Conservation (phyloP, 2,329 filamentous ascomycete species). For the Fusarium sp. region DNA sequence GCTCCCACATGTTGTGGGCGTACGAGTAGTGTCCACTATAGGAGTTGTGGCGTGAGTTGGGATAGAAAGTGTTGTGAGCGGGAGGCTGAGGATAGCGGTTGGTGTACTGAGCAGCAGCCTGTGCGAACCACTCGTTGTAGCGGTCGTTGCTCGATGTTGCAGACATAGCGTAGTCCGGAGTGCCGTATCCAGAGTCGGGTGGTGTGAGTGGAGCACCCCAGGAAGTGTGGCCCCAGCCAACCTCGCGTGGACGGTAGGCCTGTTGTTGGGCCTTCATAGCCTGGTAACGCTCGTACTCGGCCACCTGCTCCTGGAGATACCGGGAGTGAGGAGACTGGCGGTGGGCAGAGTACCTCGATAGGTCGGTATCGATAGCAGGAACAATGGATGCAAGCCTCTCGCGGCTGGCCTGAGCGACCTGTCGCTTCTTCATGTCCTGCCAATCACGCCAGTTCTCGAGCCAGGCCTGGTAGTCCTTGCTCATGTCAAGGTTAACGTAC, state of each 20-base stretch:
- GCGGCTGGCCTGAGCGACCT: slow-evolving; percentile 59
- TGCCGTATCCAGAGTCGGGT: slow-evolving; percentile 71
- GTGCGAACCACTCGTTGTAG: slow-evolving; percentile 68
- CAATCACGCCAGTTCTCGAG: slow-evolving; percentile 69
- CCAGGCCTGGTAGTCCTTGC: slow-evolving; percentile 76
- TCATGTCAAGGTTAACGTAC: slow-evolving; percentile 84
- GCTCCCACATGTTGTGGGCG: slow-evolving; percentile 62
- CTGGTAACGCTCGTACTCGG: slow-evolving; percentile 63
- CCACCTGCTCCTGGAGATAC: slow-evolving; percentile 66
- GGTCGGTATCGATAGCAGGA: slow-evolving; percentile 59
- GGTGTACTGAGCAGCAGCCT: slow-evolving; percentile 57
- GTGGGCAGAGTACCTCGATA: slow-evolving; percentile 53
- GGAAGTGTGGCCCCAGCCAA: slow-evolving; percentile 58
- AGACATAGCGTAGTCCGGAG: slow-evolving; percentile 67
- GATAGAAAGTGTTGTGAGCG: slow-evolving; percentile 55
- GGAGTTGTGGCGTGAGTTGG: slow-evolving; percentile 53
- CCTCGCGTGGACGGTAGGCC: slow-evolving; percentile 58
- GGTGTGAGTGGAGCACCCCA: slow-evolving; percentile 65
- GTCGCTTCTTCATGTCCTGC: slow-evolving; percentile 65
- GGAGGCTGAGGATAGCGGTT: slow-evolving; percentile 58
- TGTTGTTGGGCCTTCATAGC: slow-evolving; percentile 57
- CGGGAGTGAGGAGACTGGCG: slow-evolving; percentile 53
- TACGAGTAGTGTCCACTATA: slow-evolving; percentile 60
- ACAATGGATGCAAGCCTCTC: slow-evolving; percentile 63
- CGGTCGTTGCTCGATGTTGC: slow-evolving; percentile 64